These are phyloP conservation scores for Wallacemonas sp. DNA, from an alignment of 208 protist genomes.

Conservation along the genomic window DNA sequence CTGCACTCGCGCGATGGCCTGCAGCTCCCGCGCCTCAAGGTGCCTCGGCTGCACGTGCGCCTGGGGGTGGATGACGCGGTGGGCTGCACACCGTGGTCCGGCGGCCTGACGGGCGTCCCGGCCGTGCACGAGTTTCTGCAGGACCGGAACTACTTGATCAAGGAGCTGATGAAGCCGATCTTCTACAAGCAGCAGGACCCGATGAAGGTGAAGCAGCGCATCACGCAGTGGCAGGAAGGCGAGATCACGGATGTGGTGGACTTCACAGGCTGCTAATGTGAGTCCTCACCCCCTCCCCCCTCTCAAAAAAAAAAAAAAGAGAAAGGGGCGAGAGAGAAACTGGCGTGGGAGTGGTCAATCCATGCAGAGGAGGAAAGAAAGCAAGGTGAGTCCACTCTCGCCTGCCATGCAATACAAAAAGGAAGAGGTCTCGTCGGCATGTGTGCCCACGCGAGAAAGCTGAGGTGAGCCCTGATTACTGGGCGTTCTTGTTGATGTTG, in stretches of 20 bases:
- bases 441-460: too few species aligned
- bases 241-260: conserved; percentile 81
- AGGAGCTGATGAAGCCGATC: conserved; percentile 72
- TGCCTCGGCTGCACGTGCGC: conserved; percentile 73
- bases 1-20: conserved; percentile 64
- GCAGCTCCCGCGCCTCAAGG: conserved; percentile 51
- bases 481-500: too few species aligned
- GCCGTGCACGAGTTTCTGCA: conserved; percentile 83
- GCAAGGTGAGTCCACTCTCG: too few species aligned
- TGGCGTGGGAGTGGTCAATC: neutral
- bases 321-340: neutral
- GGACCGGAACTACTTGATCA: conserved; percentile 75
- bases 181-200: conserved; percentile 89
- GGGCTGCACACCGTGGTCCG: conserved; percentile 80
- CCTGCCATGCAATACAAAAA: too few species aligned
- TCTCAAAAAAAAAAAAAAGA: neutral
- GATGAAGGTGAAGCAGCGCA: conserved; percentile 63
- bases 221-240: conserved; percentile 61
- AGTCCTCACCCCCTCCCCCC: too few species aligned
- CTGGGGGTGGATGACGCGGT: conserved; percentile 74
- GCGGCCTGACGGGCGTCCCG: conserved; percentile 62
- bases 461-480: too few species aligned
- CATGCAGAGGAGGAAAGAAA: too few species aligned
- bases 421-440: too few species aligned
- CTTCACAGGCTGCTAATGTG: conserved; percentile 70